Conservation (phyloP, 2,329 filamentous ascomycete genomes). For the Elsinoe ampelina region DNA sequence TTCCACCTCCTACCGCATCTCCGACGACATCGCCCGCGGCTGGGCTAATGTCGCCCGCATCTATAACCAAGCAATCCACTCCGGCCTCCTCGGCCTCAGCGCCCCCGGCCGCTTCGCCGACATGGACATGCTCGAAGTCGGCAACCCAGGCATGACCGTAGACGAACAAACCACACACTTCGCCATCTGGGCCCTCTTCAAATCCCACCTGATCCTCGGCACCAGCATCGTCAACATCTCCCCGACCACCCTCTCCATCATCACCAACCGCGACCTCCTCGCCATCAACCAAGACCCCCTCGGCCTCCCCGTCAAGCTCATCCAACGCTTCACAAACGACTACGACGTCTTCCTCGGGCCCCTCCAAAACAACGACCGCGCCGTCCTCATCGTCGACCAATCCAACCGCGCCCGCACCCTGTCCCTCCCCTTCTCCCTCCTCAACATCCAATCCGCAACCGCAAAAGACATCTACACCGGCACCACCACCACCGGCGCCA, state of each 20-base stretch:
- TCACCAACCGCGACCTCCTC: constrained; percentile 46
- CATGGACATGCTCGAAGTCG: constrained; percentile 24
- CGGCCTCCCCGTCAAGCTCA: constrained; percentile 42
- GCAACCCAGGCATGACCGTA: constrained; percentile 23
- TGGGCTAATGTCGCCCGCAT: constrained; percentile 25
- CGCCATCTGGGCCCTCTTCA: constrained; percentile 25
- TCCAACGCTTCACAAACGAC: constrained; percentile 32
- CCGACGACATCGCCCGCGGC: constrained; percentile 24
- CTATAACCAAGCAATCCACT: constrained; percentile 23
- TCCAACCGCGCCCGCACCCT: constrained; percentile 27
- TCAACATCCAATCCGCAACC: constrained; percentile 28
- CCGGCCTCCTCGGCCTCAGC: constrained; percentile 21
- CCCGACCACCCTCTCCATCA: constrained; percentile 19
- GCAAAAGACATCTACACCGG: constrained; percentile 31
- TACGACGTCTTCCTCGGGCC: constrained; percentile 32
- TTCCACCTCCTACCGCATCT: constrained; percentile 24
- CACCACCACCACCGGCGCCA: constrained; percentile 14
- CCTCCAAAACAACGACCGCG: constrained; percentile 27
- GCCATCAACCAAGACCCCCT: constrained; percentile 50
- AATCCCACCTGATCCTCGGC: constrained; percentile 23
- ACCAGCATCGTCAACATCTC: constrained; percentile 18
- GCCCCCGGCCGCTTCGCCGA: constrained; percentile 24
- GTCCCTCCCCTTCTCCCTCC: constrained; percentile 24
- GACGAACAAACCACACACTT: constrained; percentile 25
- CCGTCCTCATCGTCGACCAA: constrained; percentile 32